A percentile compares a stretch with the other conserved stretches of the same genome.
Conservation (phyloP, 345 rosid genomes). For the Citrus medica region DNA sequence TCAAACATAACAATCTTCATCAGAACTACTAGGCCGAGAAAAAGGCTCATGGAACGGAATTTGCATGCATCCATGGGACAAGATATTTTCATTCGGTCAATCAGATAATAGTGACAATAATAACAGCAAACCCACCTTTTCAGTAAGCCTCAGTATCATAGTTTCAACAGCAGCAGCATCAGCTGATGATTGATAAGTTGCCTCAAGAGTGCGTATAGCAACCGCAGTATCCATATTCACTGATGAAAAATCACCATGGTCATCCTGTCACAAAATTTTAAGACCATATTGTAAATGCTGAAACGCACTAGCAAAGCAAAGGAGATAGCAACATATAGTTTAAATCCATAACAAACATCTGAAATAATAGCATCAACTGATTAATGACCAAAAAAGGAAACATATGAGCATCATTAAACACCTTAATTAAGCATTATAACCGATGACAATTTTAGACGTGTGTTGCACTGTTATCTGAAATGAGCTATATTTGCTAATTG, state of each 20-base stretch:
- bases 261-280: conserved; percentile 56
- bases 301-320: background rate
- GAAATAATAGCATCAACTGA: background rate
- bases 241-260: conserved; percentile 92
- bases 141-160: conserved; percentile 74
- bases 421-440: background rate
- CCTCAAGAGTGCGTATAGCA: conserved; percentile 97
- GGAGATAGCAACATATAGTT: background rate
- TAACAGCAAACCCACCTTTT: conserved; percentile 47
- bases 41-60: background rate
- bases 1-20: background rate
- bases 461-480: background rate
- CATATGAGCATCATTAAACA: background rate
- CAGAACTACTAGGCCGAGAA: background rate
- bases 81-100: background rate
- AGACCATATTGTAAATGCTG: background rate
- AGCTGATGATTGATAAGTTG: conserved; percentile 85
- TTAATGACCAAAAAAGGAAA: background rate
- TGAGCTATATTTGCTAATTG: background rate
- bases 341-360: background rate
- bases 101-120: background rate
- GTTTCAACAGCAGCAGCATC: conserved; percentile 91
- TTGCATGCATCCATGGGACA: background rate
- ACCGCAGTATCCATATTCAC: conserved; percentile 99
- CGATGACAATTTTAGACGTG: conserved; percentile 5